Percentiles rank a stretch among this genome's conserved stretches.
These are phyloP conservation scores for Stephania yunnanensis DNA, from an alignment of 164 flowering plant genomes.

Conservation along the genomic window DNA sequence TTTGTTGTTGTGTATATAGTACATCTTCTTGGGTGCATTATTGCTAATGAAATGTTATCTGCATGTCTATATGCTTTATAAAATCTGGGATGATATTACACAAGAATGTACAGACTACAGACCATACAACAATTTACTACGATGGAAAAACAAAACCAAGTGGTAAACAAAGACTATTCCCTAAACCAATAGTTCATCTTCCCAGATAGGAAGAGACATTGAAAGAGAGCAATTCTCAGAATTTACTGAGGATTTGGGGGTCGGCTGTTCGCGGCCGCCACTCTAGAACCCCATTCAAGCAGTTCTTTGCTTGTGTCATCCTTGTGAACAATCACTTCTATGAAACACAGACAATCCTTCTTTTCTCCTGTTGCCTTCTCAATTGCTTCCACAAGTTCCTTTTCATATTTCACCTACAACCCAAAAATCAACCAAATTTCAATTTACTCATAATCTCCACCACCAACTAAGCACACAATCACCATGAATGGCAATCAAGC, in stretches of 20 bases:
- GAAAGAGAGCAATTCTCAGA: neutral
- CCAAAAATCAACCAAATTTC: neutral
- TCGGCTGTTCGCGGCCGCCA: slow-evolving; percentile 70
- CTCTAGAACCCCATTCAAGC: slow-evolving; percentile 75
- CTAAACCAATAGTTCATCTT: too few relatives aligned
- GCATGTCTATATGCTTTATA: too few relatives aligned
- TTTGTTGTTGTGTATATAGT: neutral
- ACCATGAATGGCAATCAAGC: neutral
- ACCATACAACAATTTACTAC: neutral
- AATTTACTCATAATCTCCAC: neutral
- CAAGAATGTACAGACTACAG: neutral
- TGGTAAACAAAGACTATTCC: too few relatives aligned
- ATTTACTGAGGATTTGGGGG: slow-evolving; percentile 66
- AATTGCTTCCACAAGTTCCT: slow-evolving; percentile 59
- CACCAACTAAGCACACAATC: neutral
- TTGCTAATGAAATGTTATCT: too few relatives aligned
- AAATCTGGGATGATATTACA: too few relatives aligned
- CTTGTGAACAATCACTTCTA: slow-evolving; percentile 75
- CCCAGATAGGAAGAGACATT: too few relatives aligned
- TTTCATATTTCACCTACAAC: slow-evolving; percentile 51
- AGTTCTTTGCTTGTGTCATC: slow-evolving; percentile 85
- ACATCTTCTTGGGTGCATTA: neutral
- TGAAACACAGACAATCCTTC: slow-evolving; percentile 67
- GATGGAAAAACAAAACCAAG: neutral
- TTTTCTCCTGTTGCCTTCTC: slow-evolving; percentile 44